Conservation (phyloP, 306 rosid genomes). For the Carpinus fangiana region DNA sequence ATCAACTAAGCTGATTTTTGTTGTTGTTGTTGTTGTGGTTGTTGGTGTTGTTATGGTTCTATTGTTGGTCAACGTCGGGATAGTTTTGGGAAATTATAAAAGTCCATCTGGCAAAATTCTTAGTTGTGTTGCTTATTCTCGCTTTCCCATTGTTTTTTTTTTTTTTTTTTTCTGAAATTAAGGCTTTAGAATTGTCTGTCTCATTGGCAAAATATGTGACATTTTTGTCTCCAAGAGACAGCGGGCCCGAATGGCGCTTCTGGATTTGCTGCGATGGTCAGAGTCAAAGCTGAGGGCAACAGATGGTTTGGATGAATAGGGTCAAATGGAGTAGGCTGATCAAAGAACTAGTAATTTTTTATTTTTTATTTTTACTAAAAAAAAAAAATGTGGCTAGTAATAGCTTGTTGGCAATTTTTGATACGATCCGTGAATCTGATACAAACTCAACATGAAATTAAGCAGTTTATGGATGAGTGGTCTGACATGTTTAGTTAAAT, state of each 20-base stretch:
- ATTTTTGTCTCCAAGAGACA: not conserved
- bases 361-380: too few relatives aligned
- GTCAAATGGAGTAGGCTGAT: not conserved
- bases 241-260: not conserved
- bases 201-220: not conserved
- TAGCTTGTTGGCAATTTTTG: too few relatives aligned
- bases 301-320: not conserved
- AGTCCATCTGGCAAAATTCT: not conserved
- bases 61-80: not conserved
- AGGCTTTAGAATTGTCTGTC: conserved; percentile 1
- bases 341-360: not conserved
- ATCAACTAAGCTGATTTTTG: not conserved
- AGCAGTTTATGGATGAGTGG: too few relatives aligned
- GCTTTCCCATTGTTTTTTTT: not conserved
- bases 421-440: too few relatives aligned
- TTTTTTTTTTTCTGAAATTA: not conserved
- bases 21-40: not conserved
- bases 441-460: too few relatives aligned
- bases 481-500: too few relatives aligned
- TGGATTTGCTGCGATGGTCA: not conserved
- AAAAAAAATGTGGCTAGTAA: too few relatives aligned
- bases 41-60: not conserved
- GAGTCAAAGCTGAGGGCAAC: not conserved
- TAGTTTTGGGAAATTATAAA: not conserved
- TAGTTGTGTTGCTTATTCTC: not conserved